Percentiles rank a stretch among this genome's conserved stretches.
Conservation (phyloP, 2,329 filamentous ascomycete species). For the Ceratocystis lukuohia region DNA sequence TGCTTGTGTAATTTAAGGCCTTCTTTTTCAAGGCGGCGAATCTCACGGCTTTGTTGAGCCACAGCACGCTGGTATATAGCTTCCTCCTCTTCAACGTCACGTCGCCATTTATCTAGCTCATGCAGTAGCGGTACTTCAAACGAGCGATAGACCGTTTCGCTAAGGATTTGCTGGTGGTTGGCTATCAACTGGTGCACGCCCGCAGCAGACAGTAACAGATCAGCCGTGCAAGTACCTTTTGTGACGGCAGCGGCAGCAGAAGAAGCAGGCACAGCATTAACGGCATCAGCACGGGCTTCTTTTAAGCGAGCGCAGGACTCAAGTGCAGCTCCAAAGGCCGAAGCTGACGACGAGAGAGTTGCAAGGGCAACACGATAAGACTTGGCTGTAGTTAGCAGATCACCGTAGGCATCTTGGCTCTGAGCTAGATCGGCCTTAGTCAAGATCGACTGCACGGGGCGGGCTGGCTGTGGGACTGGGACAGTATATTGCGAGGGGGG, state of each 20-base stretch:
- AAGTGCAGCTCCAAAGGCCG: conserved; percentile 49
- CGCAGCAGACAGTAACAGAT: conserved; percentile 47
- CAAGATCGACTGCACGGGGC: conserved; percentile 44
- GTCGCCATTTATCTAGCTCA: conserved; percentile 52
- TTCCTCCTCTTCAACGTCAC: conserved; percentile 51
- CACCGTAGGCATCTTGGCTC: conserved; percentile 49
- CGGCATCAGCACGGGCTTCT: conserved; percentile 48
- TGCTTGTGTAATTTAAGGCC: conserved; percentile 49
- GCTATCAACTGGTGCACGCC: conserved; percentile 55
- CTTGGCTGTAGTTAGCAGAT: conserved; percentile 49
- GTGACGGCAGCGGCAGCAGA: conserved; percentile 30
- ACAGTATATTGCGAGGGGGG: conserved; percentile 46
- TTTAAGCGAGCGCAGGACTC: conserved; percentile 56
- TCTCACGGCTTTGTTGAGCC: conserved; percentile 43
- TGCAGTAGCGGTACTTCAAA: conserved; percentile 58
- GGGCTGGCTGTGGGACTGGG: conserved; percentile 47
- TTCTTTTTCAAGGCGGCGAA: conserved; percentile 51
- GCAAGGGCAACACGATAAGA: conserved; percentile 50
- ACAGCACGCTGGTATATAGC: conserved; percentile 44
- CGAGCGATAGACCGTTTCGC: conserved; percentile 52
- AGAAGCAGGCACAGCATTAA: conserved; percentile 28
- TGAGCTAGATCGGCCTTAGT: conserved; percentile 49
- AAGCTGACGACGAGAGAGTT: conserved; percentile 46
- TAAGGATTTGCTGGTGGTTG: conserved; percentile 57
- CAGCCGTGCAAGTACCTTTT: conserved; percentile 45